These are phyloP conservation scores for Begonia fuchsioides DNA, from an alignment of 306 rosid species.

Conservation along the genomic window DNA sequence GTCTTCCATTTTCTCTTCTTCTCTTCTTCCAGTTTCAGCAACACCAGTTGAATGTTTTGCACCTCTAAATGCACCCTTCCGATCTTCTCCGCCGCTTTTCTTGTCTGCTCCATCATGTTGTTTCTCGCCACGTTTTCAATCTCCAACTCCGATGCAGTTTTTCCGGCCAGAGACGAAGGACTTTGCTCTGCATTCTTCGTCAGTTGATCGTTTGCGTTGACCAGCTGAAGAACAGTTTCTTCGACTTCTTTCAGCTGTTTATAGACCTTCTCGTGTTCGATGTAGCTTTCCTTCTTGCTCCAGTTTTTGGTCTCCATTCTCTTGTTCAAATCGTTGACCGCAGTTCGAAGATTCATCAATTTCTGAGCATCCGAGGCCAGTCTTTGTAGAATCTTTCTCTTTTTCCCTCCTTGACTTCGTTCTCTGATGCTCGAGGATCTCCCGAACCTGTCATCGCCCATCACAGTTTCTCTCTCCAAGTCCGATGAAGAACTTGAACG, in stretches of 20 bases:
- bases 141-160: slow-evolving; percentile 29
- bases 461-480: slow-evolving; percentile 50
- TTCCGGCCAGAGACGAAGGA: slow-evolving; percentile 23
- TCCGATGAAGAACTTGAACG: slow-evolving; percentile 35
- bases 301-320: slow-evolving; percentile 44
- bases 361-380: slow-evolving; percentile 63
- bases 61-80: slow-evolving; percentile 77
- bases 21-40: slow-evolving; percentile 60
- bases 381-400: slow-evolving; percentile 59
- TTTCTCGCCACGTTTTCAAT: slow-evolving; percentile 26
- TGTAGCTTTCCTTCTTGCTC: slow-evolving; percentile 26
- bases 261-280: slow-evolving; percentile 48
- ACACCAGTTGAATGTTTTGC: slow-evolving; percentile 58
- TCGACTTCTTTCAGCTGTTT: slow-evolving; percentile 68
- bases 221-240: slow-evolving; percentile 47
- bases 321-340: slow-evolving; percentile 44
- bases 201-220: slow-evolving; percentile 40
- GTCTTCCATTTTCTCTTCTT: slow-evolving; percentile 37
- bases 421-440: slow-evolving; percentile 28
- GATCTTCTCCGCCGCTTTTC: slow-evolving; percentile 57
- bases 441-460: slow-evolving; percentile 61
- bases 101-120: slow-evolving; percentile 51
- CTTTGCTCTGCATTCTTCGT: slow-evolving; percentile 40
- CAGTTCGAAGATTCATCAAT: slow-evolving; percentile 34
- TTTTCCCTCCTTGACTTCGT: slow-evolving; percentile 35